Evolutionary conservation across 2,329 filamentous ascomycete species (phyloP), one percentile per base, ranked within the genome.

Genomic region (Trichoderma endophyticum): DNA sequence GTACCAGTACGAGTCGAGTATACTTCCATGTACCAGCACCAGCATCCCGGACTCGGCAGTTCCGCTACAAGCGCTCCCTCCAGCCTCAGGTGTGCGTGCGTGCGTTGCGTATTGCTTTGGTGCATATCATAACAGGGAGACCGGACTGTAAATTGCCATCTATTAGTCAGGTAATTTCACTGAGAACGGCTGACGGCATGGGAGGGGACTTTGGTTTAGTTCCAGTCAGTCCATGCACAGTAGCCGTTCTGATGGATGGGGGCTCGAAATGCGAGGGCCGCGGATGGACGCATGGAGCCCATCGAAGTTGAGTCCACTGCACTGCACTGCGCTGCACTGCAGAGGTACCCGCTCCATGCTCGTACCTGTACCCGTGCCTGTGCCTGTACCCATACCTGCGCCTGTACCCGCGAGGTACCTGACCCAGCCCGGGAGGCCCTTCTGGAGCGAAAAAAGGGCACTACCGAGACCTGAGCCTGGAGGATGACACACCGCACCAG

Each of bases 401-500:
- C 21, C 48, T 24, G 48, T 30, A 57, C 54, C 54, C 12, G 60
- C 34, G 21, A 18, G 57, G 43, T 51, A 54, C 62, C 43, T 21
- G 26, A 15, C 26, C 18, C 28, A 54, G n/a, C 39, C 54, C 56
- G 28, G 24, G 26, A 14, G 30, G 21, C 18, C 36, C 56, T 18
- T 36, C 26, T 24, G 30, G 39, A 26, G 21, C 34, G 28, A 26
- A 65, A 43, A 43, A 24, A 54, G 8, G 43, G 63, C 43, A 60
- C 39, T 60, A 60, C 66, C 66, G 66, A 69, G 34, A 34, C 64
- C 32, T 39, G 21, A 34, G 56, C 56, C 43, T 57, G 68, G 34
- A 54, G 68, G 43, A 70, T 70, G 68, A 70, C 68, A 63, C 67
- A 64, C 68, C 60, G 68, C 68, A 64, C 68, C 68, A 70, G 18